Evolutionary conservation across 2,329 filamentous ascomycete species (phyloP), one percentile per base, ranked within the genome.

Genomic region (Hysterium pulicare): DNA sequence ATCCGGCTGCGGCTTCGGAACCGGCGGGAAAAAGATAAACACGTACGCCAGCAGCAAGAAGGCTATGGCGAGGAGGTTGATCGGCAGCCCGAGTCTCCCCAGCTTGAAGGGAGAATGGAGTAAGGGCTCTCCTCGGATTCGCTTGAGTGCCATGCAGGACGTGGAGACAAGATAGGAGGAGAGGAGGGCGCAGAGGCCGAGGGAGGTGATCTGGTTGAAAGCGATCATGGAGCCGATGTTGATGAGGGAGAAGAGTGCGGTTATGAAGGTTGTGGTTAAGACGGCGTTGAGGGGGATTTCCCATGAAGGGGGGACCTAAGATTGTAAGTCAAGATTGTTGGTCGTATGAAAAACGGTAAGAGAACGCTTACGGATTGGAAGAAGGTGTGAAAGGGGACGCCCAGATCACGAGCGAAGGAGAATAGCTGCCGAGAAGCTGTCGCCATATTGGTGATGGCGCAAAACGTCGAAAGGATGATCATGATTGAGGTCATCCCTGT

Each of bases 21-120:
- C 42, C 13, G 45, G 45, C 4, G 58, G 58, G 67, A 66, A 70
- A 48, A 66, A 62, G 7, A 54, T 56, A 65, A 64, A 71, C 49
- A 3, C 68, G 62, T 41, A 74, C 72, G 6, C 59, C 45, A 2
- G 65, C 53, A 20, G 62, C 64, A 2, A 59, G 41, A 70, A 71
- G 7, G 50, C 1, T 10, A 69, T 31, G 0, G 57, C 67, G 6
- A 64, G 22, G 6, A 44, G 30, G 31, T 71, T 71, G 40, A 71
- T 46, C 2, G 52, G 45, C 7, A 64, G 33, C 8, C 68, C 68
- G 32, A 50, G 59, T 28, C 47, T 46, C 0, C 68, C 67, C 3
- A 71, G 51, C 17, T 57, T 60, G 64, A 64, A 71, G 3, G 58
- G 54, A 2, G 39, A 33, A 6, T 57, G 55, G 0, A 59, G 38